These are phyloP conservation scores for Malassezia furfur DNA, from an alignment of 1,284 basidiomycete genomes.

Conservation along the genomic window DNA sequence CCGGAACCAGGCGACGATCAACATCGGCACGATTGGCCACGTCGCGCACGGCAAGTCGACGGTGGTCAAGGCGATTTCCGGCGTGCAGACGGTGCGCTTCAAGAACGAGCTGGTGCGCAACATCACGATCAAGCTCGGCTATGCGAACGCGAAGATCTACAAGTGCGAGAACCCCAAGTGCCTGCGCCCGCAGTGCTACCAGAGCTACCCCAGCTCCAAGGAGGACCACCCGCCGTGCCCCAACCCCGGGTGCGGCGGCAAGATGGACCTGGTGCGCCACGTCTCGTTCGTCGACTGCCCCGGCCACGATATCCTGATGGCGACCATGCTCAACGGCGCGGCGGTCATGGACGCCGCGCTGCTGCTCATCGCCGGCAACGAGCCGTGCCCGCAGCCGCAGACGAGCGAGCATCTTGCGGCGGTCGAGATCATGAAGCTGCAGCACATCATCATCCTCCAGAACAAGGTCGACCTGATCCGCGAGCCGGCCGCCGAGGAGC, in stretches of 20 bases:
- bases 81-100: constrained; percentile 97
- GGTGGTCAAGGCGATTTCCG: constrained; percentile 96
- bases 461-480: constrained; percentile 49
- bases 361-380: constrained; percentile 88
- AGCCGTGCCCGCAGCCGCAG: constrained; percentile 96
- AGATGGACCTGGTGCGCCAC: constrained; percentile 70
- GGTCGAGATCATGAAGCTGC: constrained; percentile 97
- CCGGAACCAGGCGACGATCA: constrained; percentile 72
- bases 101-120: constrained; percentile 82
- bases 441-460: constrained; percentile 95
- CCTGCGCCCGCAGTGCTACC: constrained; percentile 84
- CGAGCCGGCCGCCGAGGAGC: constrained; percentile 44
- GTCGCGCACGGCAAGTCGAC: constrained; percentile 87
- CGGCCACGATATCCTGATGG: constrained; percentile 68
- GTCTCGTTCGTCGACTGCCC: constrained; percentile 80
- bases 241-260: constrained; percentile 75
- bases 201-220: constrained; percentile 85
- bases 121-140: constrained; percentile 97
- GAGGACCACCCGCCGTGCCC: constrained; percentile 89
- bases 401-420: constrained; percentile 97
- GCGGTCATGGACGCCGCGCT: constrained; percentile 98
- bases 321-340: constrained; percentile 98
- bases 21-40: constrained; percentile 48
- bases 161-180: constrained; percentile 90
- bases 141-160: constrained; percentile 99